A percentile compares a stretch with the other conserved stretches of the same genome.
These are phyloP conservation scores for Fragilariopsis cylindrus DNA, from an alignment of 108 stramenopile genomes.

Conservation along the genomic window DNA sequence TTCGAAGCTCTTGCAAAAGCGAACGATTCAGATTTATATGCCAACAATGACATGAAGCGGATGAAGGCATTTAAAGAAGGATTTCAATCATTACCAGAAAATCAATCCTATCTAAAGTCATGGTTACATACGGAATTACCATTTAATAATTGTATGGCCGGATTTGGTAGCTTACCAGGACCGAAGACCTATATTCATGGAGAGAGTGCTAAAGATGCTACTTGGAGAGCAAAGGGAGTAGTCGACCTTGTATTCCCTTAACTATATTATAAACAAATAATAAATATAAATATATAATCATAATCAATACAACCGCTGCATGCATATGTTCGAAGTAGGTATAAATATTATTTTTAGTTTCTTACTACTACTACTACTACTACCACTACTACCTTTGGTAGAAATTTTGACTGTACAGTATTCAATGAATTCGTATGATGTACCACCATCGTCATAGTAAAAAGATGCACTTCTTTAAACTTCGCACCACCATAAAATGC, in stretches of 20 bases:
- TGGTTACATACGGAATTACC: conserved; percentile 20
- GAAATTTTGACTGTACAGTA: too few relatives aligned
- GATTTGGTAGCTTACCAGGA: conserved; percentile 29
- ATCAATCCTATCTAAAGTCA: conserved; percentile 22
- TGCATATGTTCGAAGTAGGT: too few relatives aligned
- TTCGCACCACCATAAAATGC: too few relatives aligned
- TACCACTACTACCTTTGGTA: too few relatives aligned
- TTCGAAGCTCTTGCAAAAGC: conserved; percentile 15
- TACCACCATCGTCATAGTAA: background rate
- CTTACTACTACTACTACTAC: too few relatives aligned
- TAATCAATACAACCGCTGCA: too few relatives aligned
- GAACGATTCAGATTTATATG: background rate
- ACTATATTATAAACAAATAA: too few relatives aligned
- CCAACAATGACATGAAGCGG: background rate
- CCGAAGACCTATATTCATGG: background rate
- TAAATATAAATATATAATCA: too few relatives aligned
- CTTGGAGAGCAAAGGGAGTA: background rate
- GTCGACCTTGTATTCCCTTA: background rate
- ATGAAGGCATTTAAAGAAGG: background rate
- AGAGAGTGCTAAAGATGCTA: too few relatives aligned
- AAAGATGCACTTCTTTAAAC: background rate
- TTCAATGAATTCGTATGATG: background rate
- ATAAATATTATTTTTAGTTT: too few relatives aligned
- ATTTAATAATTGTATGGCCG: conserved; percentile 34
- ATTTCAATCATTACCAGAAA: conserved; percentile 11